Evolutionary conservation across 2,329 filamentous ascomycete species (phyloP), one percentile per base, ranked within the genome.

Genomic region (Eutypella sp.): DNA sequence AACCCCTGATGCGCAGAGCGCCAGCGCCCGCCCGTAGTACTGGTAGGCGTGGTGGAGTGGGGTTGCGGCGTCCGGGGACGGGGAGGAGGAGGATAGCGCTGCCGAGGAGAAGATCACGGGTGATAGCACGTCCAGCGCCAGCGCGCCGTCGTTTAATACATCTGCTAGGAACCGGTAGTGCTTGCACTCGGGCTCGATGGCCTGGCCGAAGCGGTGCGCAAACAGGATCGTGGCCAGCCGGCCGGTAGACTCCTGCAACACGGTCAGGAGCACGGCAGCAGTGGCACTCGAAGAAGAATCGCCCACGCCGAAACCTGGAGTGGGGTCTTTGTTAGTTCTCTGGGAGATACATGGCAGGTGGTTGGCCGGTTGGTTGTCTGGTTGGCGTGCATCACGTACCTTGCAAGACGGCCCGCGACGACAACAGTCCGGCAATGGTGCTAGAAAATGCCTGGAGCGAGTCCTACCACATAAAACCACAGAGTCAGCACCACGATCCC

Each of bases 151-250:
- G 66, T 96, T 96, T 70, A 96, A 86, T 18, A 95, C 71, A 61
- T 96, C 90, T 4, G 90, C 90, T 2, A 91, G 79, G 41, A 95
- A 85, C 15, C 90, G 84, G 67, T 91, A 96, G 65, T 81, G 85
- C 65, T 96, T 96, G 71, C 88, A 92, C 63, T 96, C 90, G 2
- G 89, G 88, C 64, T 95, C 89, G 40, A 96, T 85, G 25, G 87
- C 79, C 39, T 86, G 86, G 31, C 90, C 89, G 47, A 92, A 82
- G 37, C 81, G 78, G 63, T 95, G 84, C 1, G 90, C 91, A 63
- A 96, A 95, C 9, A 88, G 66, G 49, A 96, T 95, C 0, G 90
- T 96, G 1, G 88, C 87, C 22, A 95, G 69, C 6, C 89, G 81
- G 8, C 88, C 89, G 49, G 87, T 85, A 42, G 84, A 86, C 54